These are phyloP conservation scores for Astraeus odoratus DNA, from an alignment of 768 basidiomycete species.

Conservation along the genomic window DNA sequence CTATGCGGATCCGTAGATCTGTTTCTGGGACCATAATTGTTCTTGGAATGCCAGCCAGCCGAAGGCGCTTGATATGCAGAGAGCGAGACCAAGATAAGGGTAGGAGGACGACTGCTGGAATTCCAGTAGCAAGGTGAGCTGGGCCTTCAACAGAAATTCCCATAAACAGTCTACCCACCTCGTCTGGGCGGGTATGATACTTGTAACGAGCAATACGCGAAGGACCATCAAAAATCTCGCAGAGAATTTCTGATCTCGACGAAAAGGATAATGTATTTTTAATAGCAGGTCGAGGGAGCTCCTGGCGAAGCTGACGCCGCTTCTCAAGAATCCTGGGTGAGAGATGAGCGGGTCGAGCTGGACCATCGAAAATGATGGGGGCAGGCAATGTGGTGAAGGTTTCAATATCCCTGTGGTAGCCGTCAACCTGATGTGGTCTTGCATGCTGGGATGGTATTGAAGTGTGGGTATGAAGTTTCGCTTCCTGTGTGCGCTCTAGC, in stretches of 20 bases:
- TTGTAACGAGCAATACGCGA: constrained; percentile 25
- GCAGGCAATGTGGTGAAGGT: constrained; percentile 33
- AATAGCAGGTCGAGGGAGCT: constrained; percentile 2
- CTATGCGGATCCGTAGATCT: neutral
- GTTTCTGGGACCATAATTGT: neutral
- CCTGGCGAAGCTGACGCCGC: constrained; percentile 10
- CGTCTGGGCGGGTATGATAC: constrained; percentile 6
- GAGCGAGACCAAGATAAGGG: constrained; percentile 5
- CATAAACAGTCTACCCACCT: constrained; percentile 12
- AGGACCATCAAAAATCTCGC: constrained; percentile 42
- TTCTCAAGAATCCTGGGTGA: constrained; percentile 8
- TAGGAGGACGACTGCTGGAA: constrained; percentile 4
- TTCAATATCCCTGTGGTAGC: constrained; percentile 5
- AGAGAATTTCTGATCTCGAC: constrained; percentile 26
- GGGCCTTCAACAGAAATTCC: neutral
- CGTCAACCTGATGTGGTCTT: constrained; percentile 1
- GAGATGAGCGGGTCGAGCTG: constrained; percentile 31
- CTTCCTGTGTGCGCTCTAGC: constrained; percentile 12
- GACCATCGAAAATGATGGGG: constrained; percentile 44
- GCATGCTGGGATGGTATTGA: constrained; percentile 7
- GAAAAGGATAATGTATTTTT: constrained; percentile 6
- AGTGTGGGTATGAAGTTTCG: constrained; percentile 1
- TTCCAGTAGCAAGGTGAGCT: neutral
- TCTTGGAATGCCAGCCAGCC: constrained; percentile 17
- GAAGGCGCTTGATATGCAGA: constrained; percentile 18